Conservation (phyloP, 2,329 filamentous ascomycete species). For the Cytospora piceicola region DNA sequence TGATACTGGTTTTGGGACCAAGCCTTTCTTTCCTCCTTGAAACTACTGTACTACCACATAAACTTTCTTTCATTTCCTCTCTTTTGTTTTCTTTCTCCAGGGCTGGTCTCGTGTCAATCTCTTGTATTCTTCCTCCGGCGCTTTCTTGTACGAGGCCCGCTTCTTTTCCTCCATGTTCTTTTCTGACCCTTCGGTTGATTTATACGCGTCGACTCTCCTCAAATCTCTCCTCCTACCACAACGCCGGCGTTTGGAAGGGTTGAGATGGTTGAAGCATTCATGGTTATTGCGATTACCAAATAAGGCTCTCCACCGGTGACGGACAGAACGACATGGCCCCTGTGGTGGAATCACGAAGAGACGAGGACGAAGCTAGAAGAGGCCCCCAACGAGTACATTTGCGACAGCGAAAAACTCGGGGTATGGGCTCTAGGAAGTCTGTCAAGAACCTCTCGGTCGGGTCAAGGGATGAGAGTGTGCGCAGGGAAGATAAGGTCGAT, state of each 20-base stretch:
- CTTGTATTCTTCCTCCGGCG: constrained; percentile 8
- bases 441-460: neutral
- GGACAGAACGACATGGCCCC: constrained; percentile 28
- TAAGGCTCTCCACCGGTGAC: constrained; percentile 13
- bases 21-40: constrained; percentile 22
- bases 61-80: constrained; percentile 3
- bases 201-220: neutral
- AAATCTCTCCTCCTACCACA: constrained; percentile 8
- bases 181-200: neutral
- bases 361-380: constrained; percentile 3
- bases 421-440: neutral
- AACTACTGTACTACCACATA: constrained; percentile 24
- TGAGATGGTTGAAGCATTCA: constrained; percentile 28
- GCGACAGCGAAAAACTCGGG: constrained; percentile 15
- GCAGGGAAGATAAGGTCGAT: constrained; percentile 11
- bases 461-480: neutral
- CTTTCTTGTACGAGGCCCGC: neutral
- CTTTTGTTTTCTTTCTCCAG: constrained; percentile 17
- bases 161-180: neutral
- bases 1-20: constrained; percentile 17
- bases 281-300: constrained; percentile 14
- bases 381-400: constrained; percentile 4
- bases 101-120: constrained; percentile 28
- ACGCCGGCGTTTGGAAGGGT: constrained; percentile 28
- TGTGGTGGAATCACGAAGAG: constrained; percentile 18